Base-by-base conservation (phyloP, 1,284 basidiomycete species). In the Laetiporus sulphureus region DNA sequence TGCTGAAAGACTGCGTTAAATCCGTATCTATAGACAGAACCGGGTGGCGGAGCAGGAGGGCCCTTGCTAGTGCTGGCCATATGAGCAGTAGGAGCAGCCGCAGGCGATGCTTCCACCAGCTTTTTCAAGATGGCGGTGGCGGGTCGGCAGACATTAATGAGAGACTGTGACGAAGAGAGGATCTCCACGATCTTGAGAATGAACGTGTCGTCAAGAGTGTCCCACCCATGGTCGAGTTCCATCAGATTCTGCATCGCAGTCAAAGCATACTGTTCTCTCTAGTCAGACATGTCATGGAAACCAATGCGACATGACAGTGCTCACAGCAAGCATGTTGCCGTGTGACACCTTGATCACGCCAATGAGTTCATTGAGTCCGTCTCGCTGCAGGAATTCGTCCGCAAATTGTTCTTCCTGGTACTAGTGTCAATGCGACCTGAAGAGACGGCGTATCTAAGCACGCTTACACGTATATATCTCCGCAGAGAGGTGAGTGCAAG, bases 81-180 rank as follows among this genome's bases (percentile, higher is more conserved):
- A 39, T 72, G 58, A 1, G 73, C 67, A 5, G 78, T 79, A 2
- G 80, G 75, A 15, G 77, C 75, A 50, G 68, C 79, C 50, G 69
- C 63, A 6, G 84, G 83, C 53, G 88, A 84, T 7, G 86, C 87
- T 57, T 89, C 85, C 19, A 93, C 88, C 15, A 94, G 75, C 52
- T 84, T 84, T 66, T 91, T 89, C 46, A 95, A 72, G 45, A 95
- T 93, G 33, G 88, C 83, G n/a, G 92, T 96, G 1, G 94, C 92
- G 10, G 94, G 94, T n/a, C 94, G 82, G 53, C 91, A 90, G 49
- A 98, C 87, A 52, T 99, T 99, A 69, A 94, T 82, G n/a, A 83
- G 75, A 32, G 85, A 80, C 38, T 76, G 71, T 13, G 83, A 68
- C 0, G 85, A 79, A 3, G 87, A 81, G 30, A 96, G 73, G 47